Evolutionary conservation across 1,284 basidiomycete species (phyloP).

Genomic region (Pseudozyma thailandica): DNA sequence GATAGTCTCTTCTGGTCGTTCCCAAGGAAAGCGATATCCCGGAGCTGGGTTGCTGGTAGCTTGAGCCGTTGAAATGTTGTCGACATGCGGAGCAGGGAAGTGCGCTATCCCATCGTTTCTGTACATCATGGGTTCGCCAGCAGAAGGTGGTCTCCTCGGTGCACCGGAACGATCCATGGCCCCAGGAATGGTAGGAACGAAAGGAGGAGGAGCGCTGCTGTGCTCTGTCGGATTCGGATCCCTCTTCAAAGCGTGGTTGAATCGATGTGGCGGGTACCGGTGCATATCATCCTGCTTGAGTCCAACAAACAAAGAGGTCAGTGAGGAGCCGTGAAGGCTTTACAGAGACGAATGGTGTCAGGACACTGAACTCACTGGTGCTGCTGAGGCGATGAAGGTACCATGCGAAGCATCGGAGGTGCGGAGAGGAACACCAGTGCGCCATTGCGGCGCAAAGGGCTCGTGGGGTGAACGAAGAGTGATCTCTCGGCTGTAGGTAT

Average conservation of each 20-base stretch:
- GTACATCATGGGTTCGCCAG: background rate
- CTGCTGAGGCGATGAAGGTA: background rate
- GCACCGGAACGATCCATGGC: background rate
- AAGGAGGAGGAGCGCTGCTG: background rate
- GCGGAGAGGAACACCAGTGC: constrained; percentile 1
- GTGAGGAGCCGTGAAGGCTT: no score
- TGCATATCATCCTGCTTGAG: constrained; percentile 2
- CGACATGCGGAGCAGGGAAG: background rate
- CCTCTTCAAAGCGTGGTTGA: constrained; percentile 4
- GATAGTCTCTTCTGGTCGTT: constrained; percentile 7
- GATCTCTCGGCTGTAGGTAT: constrained; percentile 8
- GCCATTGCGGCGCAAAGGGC: constrained; percentile 9
- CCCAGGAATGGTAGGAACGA: constrained; percentile 1
- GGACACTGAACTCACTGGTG: no score
- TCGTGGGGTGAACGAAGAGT: constrained; percentile 8
- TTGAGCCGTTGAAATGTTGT: background rate
- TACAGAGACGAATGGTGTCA: no score
- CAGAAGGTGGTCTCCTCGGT: background rate
- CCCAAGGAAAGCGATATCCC: constrained; percentile 13
- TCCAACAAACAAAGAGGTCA: background rate
- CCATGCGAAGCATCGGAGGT: background rate
- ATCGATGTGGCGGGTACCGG: constrained; percentile 3
- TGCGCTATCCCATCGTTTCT: constrained; percentile 6
- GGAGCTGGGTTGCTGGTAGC: background rate
- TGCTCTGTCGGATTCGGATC: constrained; percentile 5